Percentiles rank a stretch among this genome's conserved stretches.
phyloP scores from a whole-genome alignment of 2,329 filamentous ascomycete species.

The Colletotrichum somersetense region DNA sequence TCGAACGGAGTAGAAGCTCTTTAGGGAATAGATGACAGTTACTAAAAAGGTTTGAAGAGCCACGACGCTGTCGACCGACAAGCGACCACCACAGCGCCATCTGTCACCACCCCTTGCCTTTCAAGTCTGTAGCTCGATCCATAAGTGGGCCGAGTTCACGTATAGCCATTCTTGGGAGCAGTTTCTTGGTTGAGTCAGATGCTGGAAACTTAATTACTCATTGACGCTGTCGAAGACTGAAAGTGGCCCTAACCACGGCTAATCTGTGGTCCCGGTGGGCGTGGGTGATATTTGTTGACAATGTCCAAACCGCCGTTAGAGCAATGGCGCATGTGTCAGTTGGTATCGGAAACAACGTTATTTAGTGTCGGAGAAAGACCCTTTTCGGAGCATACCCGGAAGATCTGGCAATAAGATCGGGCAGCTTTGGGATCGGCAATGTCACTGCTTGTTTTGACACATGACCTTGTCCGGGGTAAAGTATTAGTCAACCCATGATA shows the following conservation, averaged over 20 bases:
- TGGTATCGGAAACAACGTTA: not conserved
- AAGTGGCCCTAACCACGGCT: not conserved
- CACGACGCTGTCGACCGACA: not conserved
- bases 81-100: not conserved
- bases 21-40: not conserved
- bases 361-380: not conserved
- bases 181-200: not conserved
- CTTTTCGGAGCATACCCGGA: not conserved
- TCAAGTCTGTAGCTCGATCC: not conserved
- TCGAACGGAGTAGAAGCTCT: not conserved
- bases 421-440: not conserved
- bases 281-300: not conserved
- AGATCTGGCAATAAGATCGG: not conserved
- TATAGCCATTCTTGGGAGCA: not conserved
- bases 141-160: not conserved
- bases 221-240: not conserved
- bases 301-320: not conserved
- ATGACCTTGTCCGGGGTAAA: not conserved
- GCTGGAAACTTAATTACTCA: not conserved
- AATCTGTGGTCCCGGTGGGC: not conserved
- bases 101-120: not conserved
- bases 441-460: not conserved
- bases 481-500: not conserved
- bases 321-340: not conserved
- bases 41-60: not conserved